Base-by-base conservation (phyloP, 2,329 filamentous ascomycete species). In the Trichophyton simii region DNA sequence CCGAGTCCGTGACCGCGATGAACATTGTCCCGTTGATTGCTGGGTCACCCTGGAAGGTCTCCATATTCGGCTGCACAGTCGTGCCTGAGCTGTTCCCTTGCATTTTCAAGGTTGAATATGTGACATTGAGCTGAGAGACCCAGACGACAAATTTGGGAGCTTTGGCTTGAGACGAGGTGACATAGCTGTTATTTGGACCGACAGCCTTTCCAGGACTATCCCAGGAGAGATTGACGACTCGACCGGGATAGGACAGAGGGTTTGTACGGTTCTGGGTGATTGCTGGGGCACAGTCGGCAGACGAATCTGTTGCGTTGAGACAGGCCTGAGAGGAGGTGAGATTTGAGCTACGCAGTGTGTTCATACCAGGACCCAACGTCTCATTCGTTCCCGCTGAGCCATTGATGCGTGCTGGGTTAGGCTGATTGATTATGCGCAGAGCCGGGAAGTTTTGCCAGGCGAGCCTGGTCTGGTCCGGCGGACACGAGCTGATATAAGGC, bases 381-480 rank as follows among this genome's bases (percentile, higher is more conserved):
- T 89, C 87, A 66, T 85, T 85, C 66, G 77, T 78, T 1, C 78
- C 81, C 5, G 80, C 82, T 8, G 48, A 59, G 28, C 52, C 52
- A 61, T 87, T 83, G 70, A 84, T 77, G 28, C 86, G 83, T 63
- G 83, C 84, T 22, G 86, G 81, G 73, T 91, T 92, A 1, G 89
- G 85, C 70, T 92, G 86, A 75, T 92, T 91, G 34, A 87, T 76
- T 58, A 94, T 79, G 66, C 81, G 78, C 15, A 94, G 76, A 0
- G 82, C 80, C 0, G 89, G 89, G 76, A 89, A 91, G 77, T 95
- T 95, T 71, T 92, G 87, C 89, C 89, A 95, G 25, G 84, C 81
- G 34, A 95, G 78, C 5, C 88, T 83, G 0, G 88, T 92, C 66
- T 86, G 84, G 71, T 87, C 83, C 0, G 89, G 89, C 18, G 52